Evolutionary conservation across 2,329 filamentous ascomycete genomes (phyloP).

Genomic region (Teratosphaeria destructans): DNA sequence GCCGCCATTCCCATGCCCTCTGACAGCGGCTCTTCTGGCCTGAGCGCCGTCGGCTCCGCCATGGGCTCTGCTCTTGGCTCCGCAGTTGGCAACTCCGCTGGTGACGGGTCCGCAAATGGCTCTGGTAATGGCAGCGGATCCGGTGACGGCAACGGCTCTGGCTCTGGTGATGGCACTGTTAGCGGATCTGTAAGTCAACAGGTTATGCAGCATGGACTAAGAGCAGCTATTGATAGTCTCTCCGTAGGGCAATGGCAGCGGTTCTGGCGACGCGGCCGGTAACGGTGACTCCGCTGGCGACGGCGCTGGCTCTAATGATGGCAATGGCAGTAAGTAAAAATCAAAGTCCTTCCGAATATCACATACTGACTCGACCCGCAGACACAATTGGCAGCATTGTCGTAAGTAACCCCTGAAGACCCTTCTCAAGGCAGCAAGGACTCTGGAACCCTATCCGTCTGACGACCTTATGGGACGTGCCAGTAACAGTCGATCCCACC

Average conservation of each 20-base stretch:
- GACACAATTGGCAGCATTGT: not conserved
- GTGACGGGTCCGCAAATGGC: not conserved
- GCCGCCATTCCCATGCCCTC: not conserved
- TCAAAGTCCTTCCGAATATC: not conserved
- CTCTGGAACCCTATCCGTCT: not conserved
- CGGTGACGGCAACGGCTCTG: conserved; percentile 1
- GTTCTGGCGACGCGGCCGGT: not conserved
- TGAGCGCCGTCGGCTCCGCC: not conserved
- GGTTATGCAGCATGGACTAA: not conserved
- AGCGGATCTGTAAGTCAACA: not conserved
- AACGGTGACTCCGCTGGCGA: conserved; percentile 1
- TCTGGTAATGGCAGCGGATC: not conserved
- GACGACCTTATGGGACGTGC: not conserved
- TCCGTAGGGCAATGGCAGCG: not conserved
- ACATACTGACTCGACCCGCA: not conserved
- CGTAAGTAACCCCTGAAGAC: not conserved
- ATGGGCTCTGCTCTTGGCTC: not conserved
- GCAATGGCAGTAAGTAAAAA: not conserved
- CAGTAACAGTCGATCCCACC: not conserved
- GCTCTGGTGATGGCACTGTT: not conserved
- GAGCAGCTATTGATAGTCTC: not conserved
- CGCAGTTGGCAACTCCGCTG: not conserved
- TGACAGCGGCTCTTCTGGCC: not conserved
- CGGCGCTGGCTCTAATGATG: not conserved
- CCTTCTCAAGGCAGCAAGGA: not conserved